These are phyloP conservation scores for Akanthomyces uredinophilus DNA, from an alignment of 2,329 filamentous ascomycete genomes.

Conservation along the genomic window DNA sequence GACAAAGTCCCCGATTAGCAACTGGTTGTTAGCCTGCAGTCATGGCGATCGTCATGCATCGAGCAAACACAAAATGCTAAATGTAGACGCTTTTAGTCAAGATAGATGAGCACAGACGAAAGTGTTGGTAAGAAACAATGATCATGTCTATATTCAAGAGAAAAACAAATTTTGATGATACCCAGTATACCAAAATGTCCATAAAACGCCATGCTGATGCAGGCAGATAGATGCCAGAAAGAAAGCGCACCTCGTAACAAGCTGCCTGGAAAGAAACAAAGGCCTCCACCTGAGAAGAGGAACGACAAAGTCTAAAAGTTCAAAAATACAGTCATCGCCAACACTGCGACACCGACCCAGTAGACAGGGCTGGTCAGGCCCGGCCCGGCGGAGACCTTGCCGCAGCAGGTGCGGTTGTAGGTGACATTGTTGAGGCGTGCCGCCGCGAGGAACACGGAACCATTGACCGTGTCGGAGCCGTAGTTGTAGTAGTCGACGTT, in stretches of 20 bases:
- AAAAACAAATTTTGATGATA: neutral
- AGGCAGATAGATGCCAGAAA: neutral
- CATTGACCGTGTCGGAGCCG: conserved; percentile 47
- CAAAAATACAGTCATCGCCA: conserved; percentile 20
- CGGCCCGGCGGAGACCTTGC: conserved; percentile 32
- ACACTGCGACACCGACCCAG: conserved; percentile 17
- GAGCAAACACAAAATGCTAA: neutral
- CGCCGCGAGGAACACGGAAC: conserved; percentile 72
- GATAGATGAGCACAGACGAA: neutral
- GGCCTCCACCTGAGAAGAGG: neutral
- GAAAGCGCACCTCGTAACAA: neutral
- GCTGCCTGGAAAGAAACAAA: neutral
- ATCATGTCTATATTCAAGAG: neutral
- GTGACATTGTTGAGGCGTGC: conserved; percentile 67
- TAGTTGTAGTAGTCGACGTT: conserved; percentile 83
- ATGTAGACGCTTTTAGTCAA: neutral
- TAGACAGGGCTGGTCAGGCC: conserved; percentile 15
- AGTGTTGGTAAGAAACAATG: neutral
- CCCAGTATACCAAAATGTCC: neutral
- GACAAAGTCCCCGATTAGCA: neutral
- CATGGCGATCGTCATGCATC: neutral
- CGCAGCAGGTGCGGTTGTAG: conserved; percentile 56
- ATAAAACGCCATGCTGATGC: conserved; percentile 10
- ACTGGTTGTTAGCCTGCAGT: neutral
- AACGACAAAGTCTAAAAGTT: neutral